phyloP scores from a whole-genome alignment of 2,329 filamentous ascomycete genomes.

The Monilinia laxa region DNA sequence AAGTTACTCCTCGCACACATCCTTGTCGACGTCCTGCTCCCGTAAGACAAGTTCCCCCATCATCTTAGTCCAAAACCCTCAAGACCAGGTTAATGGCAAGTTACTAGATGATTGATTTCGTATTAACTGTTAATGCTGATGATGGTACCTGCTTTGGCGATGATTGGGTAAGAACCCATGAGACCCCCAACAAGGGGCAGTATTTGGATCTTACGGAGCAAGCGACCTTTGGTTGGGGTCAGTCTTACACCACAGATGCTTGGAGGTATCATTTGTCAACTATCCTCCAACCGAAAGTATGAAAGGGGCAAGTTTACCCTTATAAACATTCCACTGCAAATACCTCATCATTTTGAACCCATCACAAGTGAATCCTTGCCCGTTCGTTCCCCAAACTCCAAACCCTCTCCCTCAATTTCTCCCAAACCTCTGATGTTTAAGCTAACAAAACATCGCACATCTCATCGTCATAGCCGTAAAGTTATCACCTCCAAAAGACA shows the following conservation, averaged over 20 bases:
- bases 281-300: no score
- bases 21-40: slow-evolving; percentile 65
- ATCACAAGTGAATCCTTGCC: slow-evolving; percentile 41
- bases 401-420: slow-evolving; percentile 37
- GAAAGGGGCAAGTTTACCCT: not conserved
- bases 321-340: not conserved
- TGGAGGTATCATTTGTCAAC: no score
- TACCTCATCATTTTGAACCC: slow-evolving; percentile 43
- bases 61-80: slow-evolving; percentile 44
- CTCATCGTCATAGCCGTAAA: slow-evolving; percentile 43
- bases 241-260: no score
- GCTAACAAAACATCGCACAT: slow-evolving; percentile 37
- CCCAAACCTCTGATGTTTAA: slow-evolving; percentile 35
- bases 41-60: slow-evolving; percentile 60
- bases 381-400: slow-evolving; percentile 37
- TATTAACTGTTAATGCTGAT: slow-evolving; percentile 16
- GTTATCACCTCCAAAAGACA: slow-evolving; percentile 45
- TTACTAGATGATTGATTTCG: slow-evolving; percentile 42
- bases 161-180: slow-evolving; percentile 33
- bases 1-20: slow-evolving; percentile 59
- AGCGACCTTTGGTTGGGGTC: slow-evolving; percentile 16
- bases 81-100: slow-evolving; percentile 43
- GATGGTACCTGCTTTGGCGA: slow-evolving; percentile 30
- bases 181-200: slow-evolving; percentile 38
- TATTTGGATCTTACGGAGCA: slow-evolving; percentile 27